These are phyloP conservation scores for Fusarium temperatum DNA, from an alignment of 2,329 filamentous ascomycete genomes.

Conservation along the genomic window DNA sequence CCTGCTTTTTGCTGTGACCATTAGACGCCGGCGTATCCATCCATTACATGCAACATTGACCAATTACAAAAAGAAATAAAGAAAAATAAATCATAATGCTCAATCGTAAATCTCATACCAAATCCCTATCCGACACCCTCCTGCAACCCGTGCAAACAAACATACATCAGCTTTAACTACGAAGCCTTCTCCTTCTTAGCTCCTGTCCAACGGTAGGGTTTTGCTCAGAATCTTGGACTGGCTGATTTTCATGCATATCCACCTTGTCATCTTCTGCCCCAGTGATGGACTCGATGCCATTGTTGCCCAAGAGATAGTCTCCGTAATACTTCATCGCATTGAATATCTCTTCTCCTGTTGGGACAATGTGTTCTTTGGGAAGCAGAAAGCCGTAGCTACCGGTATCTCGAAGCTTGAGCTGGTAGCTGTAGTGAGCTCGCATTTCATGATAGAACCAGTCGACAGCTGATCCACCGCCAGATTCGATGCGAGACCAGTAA, in stretches of 20 bases:
- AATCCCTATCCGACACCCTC: conserved; percentile 5
- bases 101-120: conserved; percentile 19
- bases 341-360: conserved; percentile 87
- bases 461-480: conserved; percentile 83
- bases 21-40: conserved; percentile 26
- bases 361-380: conserved; percentile 85
- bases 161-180: conserved; percentile 32
- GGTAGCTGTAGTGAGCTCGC: conserved; percentile 84
- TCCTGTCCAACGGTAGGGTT: conserved; percentile 38
- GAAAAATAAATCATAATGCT: conserved; percentile 22
- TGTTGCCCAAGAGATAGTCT: conserved; percentile 77
- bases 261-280: conserved; percentile 34
- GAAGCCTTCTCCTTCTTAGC: conserved; percentile 43
- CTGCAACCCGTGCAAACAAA: not conserved
- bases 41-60: conserved; percentile 2
- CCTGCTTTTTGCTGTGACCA: conserved; percentile 24
- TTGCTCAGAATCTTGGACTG: conserved; percentile 5
- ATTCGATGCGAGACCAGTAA: conserved; percentile 66
- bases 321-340: conserved; percentile 86
- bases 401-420: conserved; percentile 92
- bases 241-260: conserved; percentile 6
- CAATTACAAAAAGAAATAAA: not conserved
- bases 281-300: conserved; percentile 65
- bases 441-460: conserved; percentile 97
- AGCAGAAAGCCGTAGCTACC: conserved; percentile 94